Percentiles rank a stretch among this genome's conserved stretches.
Conservation (phyloP, 2,329 filamentous ascomycete species). For the Mycogone perniciosa region DNA sequence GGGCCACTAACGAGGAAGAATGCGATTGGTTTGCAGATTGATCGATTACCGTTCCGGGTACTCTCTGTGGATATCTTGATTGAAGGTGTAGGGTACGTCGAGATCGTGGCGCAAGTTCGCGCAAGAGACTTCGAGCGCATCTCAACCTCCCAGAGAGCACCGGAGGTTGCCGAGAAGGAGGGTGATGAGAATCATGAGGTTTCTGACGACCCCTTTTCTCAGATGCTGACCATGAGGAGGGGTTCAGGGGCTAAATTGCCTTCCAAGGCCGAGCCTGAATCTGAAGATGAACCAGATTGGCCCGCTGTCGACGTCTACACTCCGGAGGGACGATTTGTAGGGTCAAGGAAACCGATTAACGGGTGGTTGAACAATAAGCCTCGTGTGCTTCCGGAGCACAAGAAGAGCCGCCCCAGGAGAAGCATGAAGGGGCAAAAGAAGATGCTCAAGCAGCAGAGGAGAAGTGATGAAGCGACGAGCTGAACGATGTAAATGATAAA, state of each 20-base stretch:
- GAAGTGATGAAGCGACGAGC: slow-evolving; percentile 15
- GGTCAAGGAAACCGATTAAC: slow-evolving; percentile 59
- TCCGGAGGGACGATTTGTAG: slow-evolving; percentile 77
- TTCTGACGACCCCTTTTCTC: slow-evolving; percentile 19
- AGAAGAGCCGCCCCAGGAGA: slow-evolving; percentile 53
- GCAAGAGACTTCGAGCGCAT: slow-evolving; percentile 37
- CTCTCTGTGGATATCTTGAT: slow-evolving; percentile 79
- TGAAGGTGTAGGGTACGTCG: slow-evolving; percentile 90
- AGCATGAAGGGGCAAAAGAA: slow-evolving; percentile 61
- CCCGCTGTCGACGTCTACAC: slow-evolving; percentile 79
- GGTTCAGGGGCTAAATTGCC: slow-evolving; percentile 10
- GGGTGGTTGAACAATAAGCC: slow-evolving; percentile 61
- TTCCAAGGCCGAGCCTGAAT: background rate
- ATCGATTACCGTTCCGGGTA: slow-evolving; percentile 71
- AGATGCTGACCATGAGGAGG: slow-evolving; percentile 22
- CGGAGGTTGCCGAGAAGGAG: slow-evolving; percentile 13
- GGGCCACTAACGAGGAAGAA: slow-evolving; percentile 63
- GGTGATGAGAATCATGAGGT: background rate
- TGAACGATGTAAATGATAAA: slow-evolving; percentile 1
- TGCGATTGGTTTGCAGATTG: slow-evolving; percentile 57
- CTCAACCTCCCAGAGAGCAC: slow-evolving; percentile 17
- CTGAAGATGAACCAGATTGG: slow-evolving; percentile 37
- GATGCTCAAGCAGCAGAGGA: slow-evolving; percentile 26
- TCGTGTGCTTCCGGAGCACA: slow-evolving; percentile 40
- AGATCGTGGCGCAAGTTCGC: slow-evolving; percentile 76